Evolutionary conservation across 2,329 filamentous ascomycete species (phyloP).

Genomic region (Talaromyces amestolkiae): DNA sequence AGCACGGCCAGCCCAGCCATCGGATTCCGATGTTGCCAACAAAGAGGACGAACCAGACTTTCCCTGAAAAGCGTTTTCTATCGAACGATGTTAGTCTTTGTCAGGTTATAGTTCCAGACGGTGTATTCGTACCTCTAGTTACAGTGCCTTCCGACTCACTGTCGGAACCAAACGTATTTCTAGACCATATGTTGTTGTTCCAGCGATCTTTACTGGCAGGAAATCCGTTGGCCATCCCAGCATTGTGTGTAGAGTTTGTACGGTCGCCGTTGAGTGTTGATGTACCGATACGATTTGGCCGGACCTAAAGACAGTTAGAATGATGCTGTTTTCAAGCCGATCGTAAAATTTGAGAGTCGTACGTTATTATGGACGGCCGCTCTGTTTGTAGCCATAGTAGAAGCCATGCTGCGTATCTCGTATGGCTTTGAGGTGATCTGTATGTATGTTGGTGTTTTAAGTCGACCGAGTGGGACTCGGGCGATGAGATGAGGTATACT

Average conservation of each 20-base stretch:
- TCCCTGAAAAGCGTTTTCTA: slow-evolving; percentile 44
- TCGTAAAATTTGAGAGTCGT: slow-evolving; percentile 13
- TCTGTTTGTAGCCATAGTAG: slow-evolving; percentile 38
- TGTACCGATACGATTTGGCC: slow-evolving; percentile 39
- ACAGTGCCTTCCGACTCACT: slow-evolving; percentile 47
- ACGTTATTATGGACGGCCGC: slow-evolving; percentile 40
- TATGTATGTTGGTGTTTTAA: slow-evolving; percentile 19
- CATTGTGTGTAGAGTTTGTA: slow-evolving; percentile 37
- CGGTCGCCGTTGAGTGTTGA: slow-evolving; percentile 35
- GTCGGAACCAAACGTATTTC: slow-evolving; percentile 45
- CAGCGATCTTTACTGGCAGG: slow-evolving; percentile 43
- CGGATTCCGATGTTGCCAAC: slow-evolving; percentile 66
- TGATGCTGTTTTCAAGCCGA: slow-evolving; percentile 20
- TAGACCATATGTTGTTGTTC: slow-evolving; percentile 55
- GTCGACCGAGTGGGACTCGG: slow-evolving; percentile 1
- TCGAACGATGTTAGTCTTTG: neutral
- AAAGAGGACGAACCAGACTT: slow-evolving; percentile 69
- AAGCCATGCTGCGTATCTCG: slow-evolving; percentile 30
- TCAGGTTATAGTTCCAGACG: neutral
- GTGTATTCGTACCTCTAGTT: slow-evolving; percentile 47
- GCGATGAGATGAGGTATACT: neutral
- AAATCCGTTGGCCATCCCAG: slow-evolving; percentile 45
- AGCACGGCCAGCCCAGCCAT: slow-evolving; percentile 57
- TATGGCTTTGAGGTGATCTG: slow-evolving; percentile 14
- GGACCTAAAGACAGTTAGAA: slow-evolving; percentile 25